A percentile compares a stretch with the other conserved stretches of the same genome.
Evolutionary conservation across 352 stramenopile species (phyloP).

Genomic region (Pythium dissotocum): DNA sequence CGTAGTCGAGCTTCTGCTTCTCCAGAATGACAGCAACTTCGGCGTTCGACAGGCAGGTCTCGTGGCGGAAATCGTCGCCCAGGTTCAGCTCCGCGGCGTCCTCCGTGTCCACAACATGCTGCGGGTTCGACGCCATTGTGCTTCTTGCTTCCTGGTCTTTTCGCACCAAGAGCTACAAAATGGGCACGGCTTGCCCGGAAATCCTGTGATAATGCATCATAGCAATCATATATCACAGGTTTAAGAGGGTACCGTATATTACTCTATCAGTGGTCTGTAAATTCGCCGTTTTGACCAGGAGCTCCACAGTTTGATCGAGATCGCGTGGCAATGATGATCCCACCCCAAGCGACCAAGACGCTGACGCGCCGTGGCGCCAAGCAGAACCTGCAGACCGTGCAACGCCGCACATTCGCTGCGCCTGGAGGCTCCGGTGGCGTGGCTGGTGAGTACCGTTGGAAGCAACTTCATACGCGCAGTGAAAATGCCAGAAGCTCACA

Average conservation of each 20-base stretch:
- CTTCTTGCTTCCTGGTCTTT: slow-evolving; percentile 6
- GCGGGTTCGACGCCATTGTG: slow-evolving; percentile 74
- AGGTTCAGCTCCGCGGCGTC: slow-evolving; percentile 89
- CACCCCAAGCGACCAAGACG: slow-evolving; percentile 13
- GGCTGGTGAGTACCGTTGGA: slow-evolving; percentile 22
- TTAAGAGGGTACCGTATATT: neutral
- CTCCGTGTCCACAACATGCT: slow-evolving; percentile 90
- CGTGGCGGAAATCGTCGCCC: slow-evolving; percentile 86
- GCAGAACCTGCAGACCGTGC: slow-evolving; percentile 12
- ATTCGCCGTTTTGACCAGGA: neutral
- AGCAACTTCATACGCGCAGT: neutral
- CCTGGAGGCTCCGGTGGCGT: slow-evolving; percentile 26
- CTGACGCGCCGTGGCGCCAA: slow-evolving; percentile 4
- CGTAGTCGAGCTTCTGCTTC: slow-evolving; percentile 90
- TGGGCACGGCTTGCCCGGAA: neutral
- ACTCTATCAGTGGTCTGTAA: slow-evolving; percentile 3
- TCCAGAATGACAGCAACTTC: slow-evolving; percentile 90
- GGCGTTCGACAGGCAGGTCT: slow-evolving; percentile 89
- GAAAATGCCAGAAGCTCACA: neutral
- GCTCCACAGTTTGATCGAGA: slow-evolving; percentile 4
- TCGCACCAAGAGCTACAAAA: slow-evolving; percentile 1
- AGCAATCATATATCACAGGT: slow-evolving; percentile 9
- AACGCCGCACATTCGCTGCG: slow-evolving; percentile 27
- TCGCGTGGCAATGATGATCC: slow-evolving; percentile 21
- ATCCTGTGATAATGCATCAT: neutral